phyloP scores from a whole-genome alignment of 805 yeast species.

The Ascoidea asiatica region DNA sequence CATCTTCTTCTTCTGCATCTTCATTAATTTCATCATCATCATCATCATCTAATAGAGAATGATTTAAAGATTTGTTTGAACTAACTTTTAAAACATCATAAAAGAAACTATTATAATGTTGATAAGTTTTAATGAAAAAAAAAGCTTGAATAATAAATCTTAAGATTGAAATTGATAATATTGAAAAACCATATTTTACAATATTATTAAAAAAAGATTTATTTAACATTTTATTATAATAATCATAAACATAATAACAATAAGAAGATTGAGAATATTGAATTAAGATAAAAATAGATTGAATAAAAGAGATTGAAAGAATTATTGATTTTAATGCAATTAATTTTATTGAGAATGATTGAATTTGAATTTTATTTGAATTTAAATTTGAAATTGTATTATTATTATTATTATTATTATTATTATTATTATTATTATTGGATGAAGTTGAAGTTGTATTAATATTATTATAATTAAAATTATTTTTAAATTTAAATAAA shows the following conservation, averaged over 20 bases:
- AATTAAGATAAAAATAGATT: too few species aligned
- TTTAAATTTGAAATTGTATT: too few species aligned
- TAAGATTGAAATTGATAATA: not conserved
- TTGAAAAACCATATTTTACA: not conserved
- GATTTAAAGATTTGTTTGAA: too few species aligned
- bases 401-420: too few species aligned
- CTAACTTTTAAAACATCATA: not conserved
- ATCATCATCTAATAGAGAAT: too few species aligned
- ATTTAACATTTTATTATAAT: not conserved
- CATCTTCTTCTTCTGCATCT: not conserved
- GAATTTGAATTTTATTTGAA: not conserved
- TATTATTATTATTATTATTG: too few species aligned
- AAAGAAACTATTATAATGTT: too few species aligned
- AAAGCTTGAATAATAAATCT: not conserved
- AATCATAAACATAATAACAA: not conserved
- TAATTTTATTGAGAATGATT: not conserved
- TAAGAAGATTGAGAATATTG: not conserved
- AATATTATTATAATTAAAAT: too few species aligned
- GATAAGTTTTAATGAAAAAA: too few species aligned
- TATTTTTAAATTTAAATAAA: too few species aligned
- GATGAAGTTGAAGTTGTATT: too few species aligned
- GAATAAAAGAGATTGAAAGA: not conserved
- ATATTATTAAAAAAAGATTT: too few species aligned
- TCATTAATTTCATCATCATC: not conserved
- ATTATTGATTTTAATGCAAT: not conserved